Percentiles rank a stretch among this genome's conserved stretches.
These are phyloP conservation scores for Solanum arcanum DNA, from an alignment of 257 asterid species.

Conservation along the genomic window DNA sequence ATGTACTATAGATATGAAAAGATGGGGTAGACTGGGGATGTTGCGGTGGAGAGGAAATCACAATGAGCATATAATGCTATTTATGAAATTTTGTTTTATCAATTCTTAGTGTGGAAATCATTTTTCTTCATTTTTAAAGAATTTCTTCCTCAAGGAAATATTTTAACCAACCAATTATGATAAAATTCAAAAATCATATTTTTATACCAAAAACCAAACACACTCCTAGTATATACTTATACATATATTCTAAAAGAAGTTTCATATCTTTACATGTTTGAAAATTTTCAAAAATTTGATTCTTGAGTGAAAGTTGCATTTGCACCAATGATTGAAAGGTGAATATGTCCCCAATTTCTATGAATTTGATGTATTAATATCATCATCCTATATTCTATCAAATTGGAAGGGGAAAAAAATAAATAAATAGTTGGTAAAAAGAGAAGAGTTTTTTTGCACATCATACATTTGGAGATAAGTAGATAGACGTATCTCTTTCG, in stretches of 20 bases:
- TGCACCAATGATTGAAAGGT: neutral
- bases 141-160: neutral
- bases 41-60: neutral
- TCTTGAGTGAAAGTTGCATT: neutral
- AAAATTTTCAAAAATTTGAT: neutral
- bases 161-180: neutral
- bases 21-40: neutral
- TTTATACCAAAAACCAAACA: neutral
- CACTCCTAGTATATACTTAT: neutral
- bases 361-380: neutral
- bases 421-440: neutral
- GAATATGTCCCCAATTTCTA: neutral
- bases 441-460: neutral
- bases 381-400: neutral
- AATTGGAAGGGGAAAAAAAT: neutral
- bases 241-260: neutral
- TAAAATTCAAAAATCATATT: neutral
- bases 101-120: neutral
- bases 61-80: neutral
- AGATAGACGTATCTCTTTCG: conserved; percentile 1
- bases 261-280: neutral
- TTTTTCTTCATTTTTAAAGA: neutral
- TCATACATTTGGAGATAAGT: conserved; percentile 5
- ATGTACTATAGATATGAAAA: neutral
- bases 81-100: neutral